Conservation (phyloP, 2,329 filamentous ascomycete species). For the Aspergillus eucalypticola region DNA sequence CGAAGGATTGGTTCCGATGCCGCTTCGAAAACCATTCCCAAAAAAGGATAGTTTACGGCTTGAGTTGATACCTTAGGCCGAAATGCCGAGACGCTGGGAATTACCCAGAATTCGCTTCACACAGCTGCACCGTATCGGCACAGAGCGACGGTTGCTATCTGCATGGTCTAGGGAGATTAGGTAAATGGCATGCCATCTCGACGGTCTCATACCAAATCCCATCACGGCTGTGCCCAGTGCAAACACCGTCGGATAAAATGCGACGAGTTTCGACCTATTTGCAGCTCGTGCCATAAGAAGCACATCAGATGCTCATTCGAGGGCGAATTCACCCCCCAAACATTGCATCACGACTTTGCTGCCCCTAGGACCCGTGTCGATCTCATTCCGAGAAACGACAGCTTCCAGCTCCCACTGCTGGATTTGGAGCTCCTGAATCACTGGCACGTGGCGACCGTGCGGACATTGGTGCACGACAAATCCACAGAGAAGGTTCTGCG, state of each 20-base stretch:
- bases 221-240: constrained; percentile 17
- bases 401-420: constrained; percentile 6
- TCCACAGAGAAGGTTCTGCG: constrained; percentile 8
- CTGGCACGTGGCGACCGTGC: constrained; percentile 13
- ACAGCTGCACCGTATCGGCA: background rate
- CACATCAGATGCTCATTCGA: constrained; percentile 6
- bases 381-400: background rate
- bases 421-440: constrained; percentile 18
- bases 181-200: constrained; percentile 11
- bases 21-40: background rate
- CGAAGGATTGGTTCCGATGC: background rate
- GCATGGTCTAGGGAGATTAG: background rate
- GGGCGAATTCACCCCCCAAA: background rate
- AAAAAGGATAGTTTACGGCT: background rate
- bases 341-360: background rate
- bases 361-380: too few species aligned
- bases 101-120: background rate
- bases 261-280: constrained; percentile 16
- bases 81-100: background rate
- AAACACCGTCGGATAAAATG: constrained; percentile 20
- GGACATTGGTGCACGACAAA: background rate
- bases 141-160: background rate
- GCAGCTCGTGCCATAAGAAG: constrained; percentile 12
- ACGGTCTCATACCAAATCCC: constrained; percentile 14
- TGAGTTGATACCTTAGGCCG: background rate